Evolutionary conservation across 2,329 filamentous ascomycete species (phyloP).

Genomic region (Fusarium sp.): DNA sequence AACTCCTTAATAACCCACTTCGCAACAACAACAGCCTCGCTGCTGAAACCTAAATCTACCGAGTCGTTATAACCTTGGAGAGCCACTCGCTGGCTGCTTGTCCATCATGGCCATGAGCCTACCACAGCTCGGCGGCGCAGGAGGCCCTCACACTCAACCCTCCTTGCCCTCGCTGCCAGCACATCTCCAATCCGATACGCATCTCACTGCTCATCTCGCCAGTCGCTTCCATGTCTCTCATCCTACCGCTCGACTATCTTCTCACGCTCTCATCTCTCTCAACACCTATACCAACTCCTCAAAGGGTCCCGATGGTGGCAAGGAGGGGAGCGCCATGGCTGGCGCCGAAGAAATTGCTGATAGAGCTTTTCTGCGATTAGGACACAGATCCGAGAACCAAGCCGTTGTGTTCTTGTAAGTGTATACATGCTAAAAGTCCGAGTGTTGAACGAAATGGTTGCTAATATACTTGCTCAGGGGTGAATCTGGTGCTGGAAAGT

Average conservation of each 20-base stretch:
- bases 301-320: conserved; percentile 89
- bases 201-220: conserved; percentile 84
- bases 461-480: conserved; percentile 67
- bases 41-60: conserved; percentile 19
- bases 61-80: conserved; percentile 25
- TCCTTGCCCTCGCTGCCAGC: conserved; percentile 89
- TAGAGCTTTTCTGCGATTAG: conserved; percentile 85
- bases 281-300: conserved; percentile 95
- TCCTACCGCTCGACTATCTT: conserved; percentile 89
- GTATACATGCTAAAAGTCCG: background rate
- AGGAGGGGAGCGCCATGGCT: conserved; percentile 91
- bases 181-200: conserved; percentile 82
- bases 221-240: conserved; percentile 92
- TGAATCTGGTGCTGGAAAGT: conserved; percentile 96
- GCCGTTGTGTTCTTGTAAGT: conserved; percentile 88
- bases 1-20: conserved; percentile 9
- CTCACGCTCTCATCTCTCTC: conserved; percentile 88
- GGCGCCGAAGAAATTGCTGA: conserved; percentile 93
- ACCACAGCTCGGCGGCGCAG: conserved; percentile 61
- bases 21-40: background rate
- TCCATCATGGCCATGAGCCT: conserved; percentile 71
- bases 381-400: conserved; percentile 92
- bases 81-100: conserved; percentile 50
- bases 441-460: background rate
- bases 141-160: conserved; percentile 80